phyloP scores from a whole-genome alignment of 805 yeast species.

The Cephaloascus fragrans region DNA sequence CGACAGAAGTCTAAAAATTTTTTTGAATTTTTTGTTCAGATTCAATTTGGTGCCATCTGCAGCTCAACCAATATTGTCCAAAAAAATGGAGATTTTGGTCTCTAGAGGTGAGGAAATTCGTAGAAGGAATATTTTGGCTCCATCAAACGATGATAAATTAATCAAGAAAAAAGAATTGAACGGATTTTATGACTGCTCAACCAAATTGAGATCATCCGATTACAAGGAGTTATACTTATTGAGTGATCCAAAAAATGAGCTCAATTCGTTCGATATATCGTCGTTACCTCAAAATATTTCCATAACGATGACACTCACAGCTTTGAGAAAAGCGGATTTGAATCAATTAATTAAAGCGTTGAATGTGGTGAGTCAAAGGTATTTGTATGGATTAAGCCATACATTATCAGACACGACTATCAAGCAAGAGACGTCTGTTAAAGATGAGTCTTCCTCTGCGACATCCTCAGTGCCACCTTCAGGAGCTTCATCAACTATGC shows the following conservation, averaged over 20 bases:
- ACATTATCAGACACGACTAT: constrained; percentile 9
- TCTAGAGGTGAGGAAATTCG: constrained; percentile 30
- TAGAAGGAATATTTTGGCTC: constrained; percentile 23
- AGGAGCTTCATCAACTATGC: constrained; percentile 6
- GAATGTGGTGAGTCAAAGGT: constrained; percentile 60
- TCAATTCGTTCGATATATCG: constrained; percentile 61
- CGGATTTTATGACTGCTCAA: constrained; percentile 25
- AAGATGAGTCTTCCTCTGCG: background rate
- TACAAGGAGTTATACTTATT: constrained; percentile 63
- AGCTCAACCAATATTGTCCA: constrained; percentile 15
- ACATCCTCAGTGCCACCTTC: constrained; percentile 3
- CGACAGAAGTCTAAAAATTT: constrained; percentile 45
- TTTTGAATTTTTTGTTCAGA: constrained; percentile 26
- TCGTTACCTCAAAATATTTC: constrained; percentile 57
- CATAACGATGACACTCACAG: constrained; percentile 53
- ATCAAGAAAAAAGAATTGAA: constrained; percentile 28
- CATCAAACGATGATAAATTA: constrained; percentile 16
- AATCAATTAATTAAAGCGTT: constrained; percentile 53
- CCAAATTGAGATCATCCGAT: constrained; percentile 18
- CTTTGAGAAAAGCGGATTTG: constrained; percentile 46
- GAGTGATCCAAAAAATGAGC: constrained; percentile 48
- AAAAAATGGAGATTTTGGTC: constrained; percentile 18
- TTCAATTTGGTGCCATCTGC: constrained; percentile 24
- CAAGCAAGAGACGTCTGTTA: background rate
- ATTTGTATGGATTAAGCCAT: constrained; percentile 32